Conservation (phyloP, 2,329 filamentous ascomycete genomes). For the Atkinsonella texensis region DNA sequence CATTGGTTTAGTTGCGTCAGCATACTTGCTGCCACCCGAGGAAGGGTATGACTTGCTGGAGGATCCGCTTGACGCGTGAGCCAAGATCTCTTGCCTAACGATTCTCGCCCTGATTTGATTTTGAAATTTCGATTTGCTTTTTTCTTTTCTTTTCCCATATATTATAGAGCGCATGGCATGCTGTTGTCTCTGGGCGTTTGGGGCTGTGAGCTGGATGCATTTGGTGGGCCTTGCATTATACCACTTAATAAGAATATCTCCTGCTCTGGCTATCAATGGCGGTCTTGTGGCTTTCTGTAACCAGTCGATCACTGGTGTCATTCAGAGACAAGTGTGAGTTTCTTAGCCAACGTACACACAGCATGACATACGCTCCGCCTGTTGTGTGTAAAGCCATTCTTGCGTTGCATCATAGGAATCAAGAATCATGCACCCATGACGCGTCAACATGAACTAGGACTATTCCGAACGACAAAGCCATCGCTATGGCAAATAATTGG, state of each 20-base stretch:
- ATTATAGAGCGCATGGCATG: neutral
- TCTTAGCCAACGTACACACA: too few species aligned
- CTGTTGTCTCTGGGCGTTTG: neutral
- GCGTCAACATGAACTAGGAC: too few species aligned
- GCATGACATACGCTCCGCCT: too few species aligned
- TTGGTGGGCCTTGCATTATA: neutral
- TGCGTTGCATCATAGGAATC: too few species aligned
- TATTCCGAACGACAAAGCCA: too few species aligned
- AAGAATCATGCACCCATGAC: too few species aligned
- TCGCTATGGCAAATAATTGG: too few species aligned
- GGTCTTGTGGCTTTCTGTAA: too few species aligned
- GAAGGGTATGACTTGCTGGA: slow-evolving; percentile 68
- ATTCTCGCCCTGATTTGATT: neutral
- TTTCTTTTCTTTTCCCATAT: neutral
- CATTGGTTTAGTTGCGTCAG: slow-evolving; percentile 51
- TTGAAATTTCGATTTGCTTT: neutral
- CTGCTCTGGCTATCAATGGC: too few species aligned
- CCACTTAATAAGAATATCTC: neutral
- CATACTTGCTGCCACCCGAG: slow-evolving; percentile 61
- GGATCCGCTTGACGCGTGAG: slow-evolving; percentile 40
- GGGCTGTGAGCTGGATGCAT: neutral
- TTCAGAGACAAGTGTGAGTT: too few species aligned
- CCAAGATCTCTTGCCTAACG: neutral
- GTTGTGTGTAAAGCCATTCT: too few species aligned
- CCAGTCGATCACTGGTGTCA: too few species aligned